Conservation (phyloP, 1,284 basidiomycete species). For the Tetrapyrgos nigripes region DNA sequence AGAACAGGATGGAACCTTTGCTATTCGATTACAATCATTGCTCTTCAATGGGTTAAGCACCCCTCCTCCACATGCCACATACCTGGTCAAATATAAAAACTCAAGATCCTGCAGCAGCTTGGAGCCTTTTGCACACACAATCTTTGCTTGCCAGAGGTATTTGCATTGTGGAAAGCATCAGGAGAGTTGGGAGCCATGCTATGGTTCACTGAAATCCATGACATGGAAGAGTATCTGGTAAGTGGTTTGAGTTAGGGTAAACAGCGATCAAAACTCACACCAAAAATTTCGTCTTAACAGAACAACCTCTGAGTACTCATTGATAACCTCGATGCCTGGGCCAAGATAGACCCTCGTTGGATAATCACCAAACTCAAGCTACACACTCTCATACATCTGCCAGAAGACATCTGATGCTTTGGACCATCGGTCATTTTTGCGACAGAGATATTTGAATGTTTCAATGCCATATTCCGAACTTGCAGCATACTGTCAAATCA, state of each 20-base stretch:
- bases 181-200: conserved; percentile 33
- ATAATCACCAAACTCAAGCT: conserved; percentile 42
- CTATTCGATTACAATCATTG: conserved; percentile 33
- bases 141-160: not conserved
- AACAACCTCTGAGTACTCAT: conserved; percentile 22
- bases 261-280: too few species aligned
- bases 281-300: conserved; percentile 22
- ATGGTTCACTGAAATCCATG: conserved; percentile 35
- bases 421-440: conserved; percentile 39
- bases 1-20: conserved; percentile 25
- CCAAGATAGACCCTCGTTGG: conserved; percentile 34
- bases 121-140: conserved; percentile 39
- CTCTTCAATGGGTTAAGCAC: conserved; percentile 36
- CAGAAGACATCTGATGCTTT: conserved; percentile 37
- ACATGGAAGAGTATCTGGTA: conserved; percentile 35
- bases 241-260: conserved; percentile 8
- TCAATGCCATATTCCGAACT: conserved; percentile 40
- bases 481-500: conserved; percentile 43
- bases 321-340: conserved; percentile 37
- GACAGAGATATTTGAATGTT: conserved; percentile 44
- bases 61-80: conserved; percentile 35
- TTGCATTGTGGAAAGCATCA: conserved; percentile 27
- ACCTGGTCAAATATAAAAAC: conserved; percentile 45
- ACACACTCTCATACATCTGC: conserved; percentile 41
- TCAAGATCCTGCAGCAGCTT: conserved; percentile 42